These are phyloP conservation scores for Wickerhamomyces sp. DNA, from an alignment of 1,139 yeast species.

Conservation along the genomic window DNA sequence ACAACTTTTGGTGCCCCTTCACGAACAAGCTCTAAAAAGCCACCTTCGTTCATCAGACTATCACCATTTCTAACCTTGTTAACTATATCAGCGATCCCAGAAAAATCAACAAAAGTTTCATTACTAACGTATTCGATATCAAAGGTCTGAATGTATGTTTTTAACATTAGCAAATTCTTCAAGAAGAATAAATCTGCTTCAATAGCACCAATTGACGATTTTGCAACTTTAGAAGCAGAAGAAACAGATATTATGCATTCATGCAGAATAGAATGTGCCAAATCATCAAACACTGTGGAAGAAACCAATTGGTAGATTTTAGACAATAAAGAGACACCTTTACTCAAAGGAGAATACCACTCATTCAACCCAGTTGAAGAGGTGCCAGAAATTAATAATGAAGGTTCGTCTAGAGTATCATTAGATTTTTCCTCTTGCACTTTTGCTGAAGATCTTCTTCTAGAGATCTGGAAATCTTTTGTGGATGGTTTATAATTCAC, in stretches of 20 bases:
- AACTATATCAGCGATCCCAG: conserved; percentile 63
- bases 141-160: conserved; percentile 68
- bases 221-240: conserved; percentile 43
- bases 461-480: conserved; percentile 57
- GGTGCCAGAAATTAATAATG: conserved; percentile 12
- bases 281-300: conserved; percentile 75
- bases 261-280: conserved; percentile 85
- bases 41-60: conserved; percentile 24
- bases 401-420: conserved; percentile 15
- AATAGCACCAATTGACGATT: conserved; percentile 37
- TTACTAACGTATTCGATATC: conserved; percentile 75
- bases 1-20: conserved; percentile 81
- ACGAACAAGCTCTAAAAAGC: conserved; percentile 55
- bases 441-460: conserved; percentile 20
- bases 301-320: conserved; percentile 78
- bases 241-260: conserved; percentile 60
- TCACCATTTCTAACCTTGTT: conserved; percentile 35
- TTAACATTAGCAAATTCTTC: conserved; percentile 66
- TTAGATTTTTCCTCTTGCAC: conserved; percentile 7
- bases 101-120: conserved; percentile 76
- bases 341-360: conserved; percentile 71
- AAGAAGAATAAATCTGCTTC: conserved; percentile 68
- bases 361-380: conserved; percentile 26
- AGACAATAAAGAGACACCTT: conserved; percentile 66
- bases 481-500: conserved; percentile 62